Evolutionary conservation across 192 early-diverging fungal genomes (phyloP).

Genomic region (Rhizoclosmatium sp.): DNA sequence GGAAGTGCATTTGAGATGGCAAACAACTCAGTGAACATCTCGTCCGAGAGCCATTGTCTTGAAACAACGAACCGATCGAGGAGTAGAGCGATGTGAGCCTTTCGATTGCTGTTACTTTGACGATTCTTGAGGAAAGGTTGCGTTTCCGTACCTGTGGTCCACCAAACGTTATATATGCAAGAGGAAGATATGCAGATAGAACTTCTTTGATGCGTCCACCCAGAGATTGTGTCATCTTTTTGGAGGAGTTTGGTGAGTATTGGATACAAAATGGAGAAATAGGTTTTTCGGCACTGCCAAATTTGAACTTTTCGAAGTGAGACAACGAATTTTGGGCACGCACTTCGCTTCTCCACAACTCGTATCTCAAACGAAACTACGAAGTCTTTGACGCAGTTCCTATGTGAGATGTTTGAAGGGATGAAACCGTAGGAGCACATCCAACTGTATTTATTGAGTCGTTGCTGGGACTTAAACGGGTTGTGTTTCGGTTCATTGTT

Average conservation of each 20-base stretch:
- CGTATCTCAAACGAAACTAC: no score
- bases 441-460: no score
- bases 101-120: slow-evolving; percentile 16
- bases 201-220: slow-evolving; percentile 37
- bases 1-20: slow-evolving; percentile 70
- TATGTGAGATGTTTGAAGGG: no score
- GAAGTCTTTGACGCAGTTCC: no score
- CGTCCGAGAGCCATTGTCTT: slow-evolving; percentile 60
- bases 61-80: slow-evolving; percentile 62
- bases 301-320: no score
- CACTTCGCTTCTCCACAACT: no score
- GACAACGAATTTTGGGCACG: no score
- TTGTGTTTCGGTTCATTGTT: no score
- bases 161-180: slow-evolving; percentile 66
- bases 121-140: slow-evolving; percentile 12
- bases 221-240: slow-evolving; percentile 1
- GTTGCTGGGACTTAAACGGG: no score
- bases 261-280: no score
- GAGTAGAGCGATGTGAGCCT: slow-evolving; percentile 63
- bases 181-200: slow-evolving; percentile 52
- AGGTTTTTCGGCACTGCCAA: no score
- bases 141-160: slow-evolving; percentile 56
- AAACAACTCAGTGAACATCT: slow-evolving; percentile 71
- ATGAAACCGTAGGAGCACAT: no score
- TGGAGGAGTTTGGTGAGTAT: background rate